These are phyloP conservation scores for Infundibulicybe gibba DNA, from an alignment of 768 basidiomycete genomes.

Conservation along the genomic window DNA sequence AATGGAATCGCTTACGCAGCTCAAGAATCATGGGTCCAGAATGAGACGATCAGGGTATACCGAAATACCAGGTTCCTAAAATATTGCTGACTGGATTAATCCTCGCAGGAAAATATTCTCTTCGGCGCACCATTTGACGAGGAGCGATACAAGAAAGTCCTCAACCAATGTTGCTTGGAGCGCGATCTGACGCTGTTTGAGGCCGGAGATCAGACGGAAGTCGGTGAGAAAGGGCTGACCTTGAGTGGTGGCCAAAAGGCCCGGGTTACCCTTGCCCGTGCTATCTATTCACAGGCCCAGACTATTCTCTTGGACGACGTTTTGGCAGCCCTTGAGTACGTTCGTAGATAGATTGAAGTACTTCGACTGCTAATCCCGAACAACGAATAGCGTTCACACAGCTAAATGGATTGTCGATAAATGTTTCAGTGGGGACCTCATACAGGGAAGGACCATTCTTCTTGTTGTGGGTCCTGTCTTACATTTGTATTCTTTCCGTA, in stretches of 20 bases:
- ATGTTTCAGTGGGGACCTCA: conserved; percentile 76
- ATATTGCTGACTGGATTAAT: not conserved
- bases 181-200: conserved; percentile 67
- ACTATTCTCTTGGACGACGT: conserved; percentile 74
- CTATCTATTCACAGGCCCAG: conserved; percentile 47
- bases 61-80: too few species aligned
- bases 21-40: conserved; percentile 85
- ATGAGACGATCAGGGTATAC: conserved; percentile 64
- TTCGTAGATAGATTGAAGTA: conserved; percentile 3
- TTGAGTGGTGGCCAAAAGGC: conserved; percentile 54
- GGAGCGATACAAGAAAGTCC: conserved; percentile 71
- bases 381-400: conserved; percentile 50
- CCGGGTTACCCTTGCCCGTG: conserved; percentile 40
- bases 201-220: conserved; percentile 66
- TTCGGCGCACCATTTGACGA: conserved; percentile 79
- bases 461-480: conserved; percentile 52
- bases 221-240: conserved; percentile 69
- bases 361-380: conserved; percentile 2
- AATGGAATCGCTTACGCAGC: conserved; percentile 76
- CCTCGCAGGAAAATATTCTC: conserved; percentile 67
- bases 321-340: conserved; percentile 55
- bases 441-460: conserved; percentile 77
- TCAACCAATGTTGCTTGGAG: conserved; percentile 72
- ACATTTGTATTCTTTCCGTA: not conserved
- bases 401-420: conserved; percentile 78